A percentile compares a stretch with the other conserved stretches of the same genome.
phyloP scores from a whole-genome alignment of 257 asterid genomes.

The Mitragyna speciosa region DNA sequence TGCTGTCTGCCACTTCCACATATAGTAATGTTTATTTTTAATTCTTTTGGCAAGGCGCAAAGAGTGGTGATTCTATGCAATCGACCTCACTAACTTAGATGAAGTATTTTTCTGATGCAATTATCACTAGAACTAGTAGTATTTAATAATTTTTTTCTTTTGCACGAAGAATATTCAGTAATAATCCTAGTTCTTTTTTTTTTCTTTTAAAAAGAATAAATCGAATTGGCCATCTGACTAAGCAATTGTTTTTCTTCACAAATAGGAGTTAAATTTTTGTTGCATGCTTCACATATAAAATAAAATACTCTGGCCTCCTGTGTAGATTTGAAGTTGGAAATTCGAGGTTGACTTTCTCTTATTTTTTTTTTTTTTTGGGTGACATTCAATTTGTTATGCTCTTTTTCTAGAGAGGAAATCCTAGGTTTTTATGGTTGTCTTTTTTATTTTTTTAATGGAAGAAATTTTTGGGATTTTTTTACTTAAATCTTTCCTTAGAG shows the following conservation, averaged over 20 bases:
- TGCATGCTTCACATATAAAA: background rate
- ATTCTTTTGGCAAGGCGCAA: background rate
- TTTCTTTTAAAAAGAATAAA: too few relatives aligned
- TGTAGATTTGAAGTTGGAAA: background rate
- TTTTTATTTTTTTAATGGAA: background rate
- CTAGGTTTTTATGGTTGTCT: background rate
- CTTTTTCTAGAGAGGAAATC: background rate
- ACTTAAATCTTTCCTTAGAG: too few relatives aligned
- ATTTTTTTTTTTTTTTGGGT: background rate
- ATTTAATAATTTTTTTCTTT: too few relatives aligned
- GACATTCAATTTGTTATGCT: background rate
- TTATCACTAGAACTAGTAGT: too few relatives aligned
- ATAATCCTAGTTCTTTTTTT: too few relatives aligned
- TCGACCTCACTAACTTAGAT: background rate
- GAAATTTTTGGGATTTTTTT: too few relatives aligned
- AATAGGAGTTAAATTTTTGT: too few relatives aligned
- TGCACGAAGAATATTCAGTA: too few relatives aligned
- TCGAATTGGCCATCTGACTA: too few relatives aligned
- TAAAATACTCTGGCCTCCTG: background rate
- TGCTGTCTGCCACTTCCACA: constrained; percentile 65
- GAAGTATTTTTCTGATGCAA: too few relatives aligned
- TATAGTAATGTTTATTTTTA: background rate
- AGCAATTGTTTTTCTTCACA: too few relatives aligned
- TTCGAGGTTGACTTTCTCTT: background rate
- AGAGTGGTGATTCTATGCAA: too few relatives aligned